phyloP scores from a whole-genome alignment of 1,284 basidiomycete genomes.

The Ceratobasidium sp. region DNA sequence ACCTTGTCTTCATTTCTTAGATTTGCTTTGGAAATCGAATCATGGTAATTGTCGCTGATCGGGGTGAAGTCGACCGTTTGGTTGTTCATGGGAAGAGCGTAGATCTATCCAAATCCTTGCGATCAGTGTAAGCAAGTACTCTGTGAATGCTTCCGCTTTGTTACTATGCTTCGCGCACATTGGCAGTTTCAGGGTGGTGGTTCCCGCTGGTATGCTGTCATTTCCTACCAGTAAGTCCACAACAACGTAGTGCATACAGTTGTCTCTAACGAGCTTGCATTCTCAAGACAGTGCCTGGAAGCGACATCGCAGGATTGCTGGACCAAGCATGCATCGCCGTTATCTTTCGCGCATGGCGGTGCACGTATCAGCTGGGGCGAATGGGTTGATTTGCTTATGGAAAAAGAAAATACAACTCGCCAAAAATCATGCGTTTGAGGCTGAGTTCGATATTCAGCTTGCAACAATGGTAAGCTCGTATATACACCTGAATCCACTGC shows the following conservation, averaged over 20 bases:
- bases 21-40: slow-evolving; percentile 7
- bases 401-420: neutral
- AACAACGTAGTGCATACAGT: neutral
- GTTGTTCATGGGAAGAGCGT: slow-evolving; percentile 14
- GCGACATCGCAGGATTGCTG: slow-evolving; percentile 1
- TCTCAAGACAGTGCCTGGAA: slow-evolving; percentile 9
- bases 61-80: slow-evolving; percentile 19
- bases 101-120: neutral
- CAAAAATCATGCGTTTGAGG: neutral
- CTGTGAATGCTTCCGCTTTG: neutral
- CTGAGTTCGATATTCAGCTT: neutral
- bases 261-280: neutral
- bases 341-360: slow-evolving; percentile 11
- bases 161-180: neutral
- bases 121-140: neutral
- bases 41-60: slow-evolving; percentile 7
- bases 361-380: slow-evolving; percentile 5
- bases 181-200: slow-evolving; percentile 1
- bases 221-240: slow-evolving; percentile 10
- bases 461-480: neutral
- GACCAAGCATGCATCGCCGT: slow-evolving; percentile 23
- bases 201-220: slow-evolving; percentile 4
- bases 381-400: neutral
- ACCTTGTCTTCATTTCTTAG: neutral
- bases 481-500: neutral